Base-by-base conservation (phyloP, 768 basidiomycete genomes). In the Phylloporus arenicola region DNA sequence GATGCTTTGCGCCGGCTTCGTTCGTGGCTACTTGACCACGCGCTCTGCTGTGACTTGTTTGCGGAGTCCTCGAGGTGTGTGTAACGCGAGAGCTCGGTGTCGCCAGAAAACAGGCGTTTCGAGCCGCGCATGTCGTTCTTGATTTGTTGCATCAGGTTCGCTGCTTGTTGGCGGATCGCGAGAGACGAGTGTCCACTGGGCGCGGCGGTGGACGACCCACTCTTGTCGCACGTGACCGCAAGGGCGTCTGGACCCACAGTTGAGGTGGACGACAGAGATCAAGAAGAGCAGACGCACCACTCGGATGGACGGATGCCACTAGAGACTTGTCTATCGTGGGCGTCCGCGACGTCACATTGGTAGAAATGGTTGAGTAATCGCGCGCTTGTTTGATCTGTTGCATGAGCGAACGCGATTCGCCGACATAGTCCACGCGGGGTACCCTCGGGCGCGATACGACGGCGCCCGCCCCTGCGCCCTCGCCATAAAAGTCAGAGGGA, bases 121-220 rank as follows among this genome's bases (percentile, higher is more conserved):
- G 79, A 77, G 4, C 82, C 78, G 45, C 56, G 61, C 76, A 90
- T 81, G 58, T 89, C 88, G 50, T 75, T 78, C 67, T 85, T 86
- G 56, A 93, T 91, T 56, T 90, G 87, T 22, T 85, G 86, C 87
- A 94, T 92, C 41, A 94, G 68, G 22, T 75, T 81, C 9, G 81
- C 86, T 12, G 88, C 92, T 57, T 89, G 83, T 57, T 81, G 74
- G 37, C 90, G 80, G 64, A 88, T 88, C 9, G 77, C 78, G 19
- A 82, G 72, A 8, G 87, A 84, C 0, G 85, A 83, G 51, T 80
- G 79, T 3, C 72, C 58, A 17, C 69, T 69, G 11, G 64, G 64
- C 19, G 64, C 68, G 10, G 65, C 64, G 8, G 64, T 64, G 12
- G 66, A 60, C 14, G 69, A 62, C 22, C 57, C 41, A 10, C 65